Conservation (phyloP, 768 basidiomycete genomes). For the Termitomyces sp. region DNA sequence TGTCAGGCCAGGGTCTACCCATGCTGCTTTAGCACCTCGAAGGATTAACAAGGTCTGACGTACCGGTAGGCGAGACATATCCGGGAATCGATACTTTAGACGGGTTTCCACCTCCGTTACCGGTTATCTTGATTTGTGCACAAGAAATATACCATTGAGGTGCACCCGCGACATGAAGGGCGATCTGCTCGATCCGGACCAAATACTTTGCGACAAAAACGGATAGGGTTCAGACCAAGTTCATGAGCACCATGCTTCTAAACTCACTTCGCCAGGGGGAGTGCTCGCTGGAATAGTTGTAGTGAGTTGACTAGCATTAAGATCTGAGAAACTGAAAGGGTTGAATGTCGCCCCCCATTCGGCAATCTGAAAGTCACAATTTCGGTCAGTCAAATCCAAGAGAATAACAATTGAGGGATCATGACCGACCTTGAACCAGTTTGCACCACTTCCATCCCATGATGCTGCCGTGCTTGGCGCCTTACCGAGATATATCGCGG, state of each 20-base stretch:
- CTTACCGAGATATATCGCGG: slow-evolving; percentile 29
- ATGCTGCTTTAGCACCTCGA: background rate
- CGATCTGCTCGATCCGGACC: slow-evolving; percentile 29
- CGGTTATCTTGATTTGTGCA: slow-evolving; percentile 37
- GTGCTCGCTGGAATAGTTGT: slow-evolving; percentile 26
- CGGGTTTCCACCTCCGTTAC: slow-evolving; percentile 36
- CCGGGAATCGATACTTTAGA: slow-evolving; percentile 43
- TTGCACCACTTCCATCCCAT: slow-evolving; percentile 31
- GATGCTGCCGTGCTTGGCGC: slow-evolving; percentile 25
- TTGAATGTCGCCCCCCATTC: slow-evolving; percentile 20
- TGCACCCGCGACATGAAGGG: slow-evolving; percentile 36
- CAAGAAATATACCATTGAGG: slow-evolving; percentile 46
- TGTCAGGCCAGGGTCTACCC: slow-evolving; percentile 30
- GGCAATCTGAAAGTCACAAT: slow-evolving; percentile 11
- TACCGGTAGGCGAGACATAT: slow-evolving; percentile 31
- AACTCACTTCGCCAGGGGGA: slow-evolving; percentile 21
- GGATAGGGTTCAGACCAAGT: background rate
- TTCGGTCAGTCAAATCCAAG: background rate
- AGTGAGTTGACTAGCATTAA: slow-evolving; percentile 16
- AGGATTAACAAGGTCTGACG: background rate
- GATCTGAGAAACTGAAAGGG: slow-evolving; percentile 18
- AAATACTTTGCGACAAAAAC: slow-evolving; percentile 14
- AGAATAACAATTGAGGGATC: background rate
- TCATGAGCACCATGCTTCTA: background rate
- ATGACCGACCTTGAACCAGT: slow-evolving; percentile 32